Evolutionary conservation across 768 basidiomycete species (phyloP), one percentile per base, ranked within the genome.

Genomic region (Scleroderma citrinum): DNA sequence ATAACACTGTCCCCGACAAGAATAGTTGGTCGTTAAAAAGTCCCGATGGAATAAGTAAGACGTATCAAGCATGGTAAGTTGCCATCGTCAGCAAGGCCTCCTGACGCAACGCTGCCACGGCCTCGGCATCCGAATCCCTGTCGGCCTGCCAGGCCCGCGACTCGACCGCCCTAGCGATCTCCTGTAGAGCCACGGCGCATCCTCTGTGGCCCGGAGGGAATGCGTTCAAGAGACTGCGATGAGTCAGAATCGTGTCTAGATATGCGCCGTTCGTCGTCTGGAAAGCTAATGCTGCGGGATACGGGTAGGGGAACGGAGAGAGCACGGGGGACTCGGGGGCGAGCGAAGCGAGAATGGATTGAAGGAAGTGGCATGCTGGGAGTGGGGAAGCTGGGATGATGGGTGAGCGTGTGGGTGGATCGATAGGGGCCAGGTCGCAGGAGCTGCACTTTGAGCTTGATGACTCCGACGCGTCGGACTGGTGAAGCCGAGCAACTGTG

Each of bases 161-260:
- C 64, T 88, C 86, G 57, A 90, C 64, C 32, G 72, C 64, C 50
- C 70, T 73, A 11, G 87, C 87, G 53, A 90, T 70, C 63, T 82
- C 83, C 67, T 69, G 78, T 64, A 85, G 80, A 14, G 70, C 81
- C 45, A 73, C 69, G 44, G 82, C 79, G 69, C 87, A 89, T 29
- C 78, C 76, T 50, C 53, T 65, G 69, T 89, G 87, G 11, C 71
- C 81, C 47, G 71, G 69, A 17, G 87, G 86, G 59, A 71, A 82
- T 10, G 82, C 76, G 53, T 67, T 70, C 52, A 83, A 72, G 32
- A 84, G 77, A 61, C 83, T 80, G 60, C 87, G 85, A 69, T 90
- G 87, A 0, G 81, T 80, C 67, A 87, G 85, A 58, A 90, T 82
- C 45, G 77, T 74, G 60, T 90, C 87, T 66, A 90, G 77, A 60